phyloP scores from a whole-genome alignment of 2,329 filamentous ascomycete genomes.

The Sporothrix globosa region DNA sequence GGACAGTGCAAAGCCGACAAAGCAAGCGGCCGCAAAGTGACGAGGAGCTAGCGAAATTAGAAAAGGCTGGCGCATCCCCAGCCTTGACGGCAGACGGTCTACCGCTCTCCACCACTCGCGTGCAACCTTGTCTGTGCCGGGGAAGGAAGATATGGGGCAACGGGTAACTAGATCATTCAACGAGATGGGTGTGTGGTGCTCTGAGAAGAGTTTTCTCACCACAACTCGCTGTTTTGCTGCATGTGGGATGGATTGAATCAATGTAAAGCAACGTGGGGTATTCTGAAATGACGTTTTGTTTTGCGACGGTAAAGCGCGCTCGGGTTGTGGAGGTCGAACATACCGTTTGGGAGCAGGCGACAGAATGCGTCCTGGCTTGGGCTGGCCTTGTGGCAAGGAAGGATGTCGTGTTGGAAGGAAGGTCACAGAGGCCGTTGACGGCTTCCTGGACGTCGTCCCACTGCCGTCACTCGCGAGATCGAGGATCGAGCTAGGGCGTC shows the following conservation, averaged over 20 bases:
- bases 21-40: background rate
- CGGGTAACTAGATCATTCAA: background rate
- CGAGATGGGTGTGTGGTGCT: background rate
- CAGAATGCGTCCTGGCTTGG: constrained; percentile 50
- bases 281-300: background rate
- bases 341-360: constrained; percentile 58
- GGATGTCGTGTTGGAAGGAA: constrained; percentile 52
- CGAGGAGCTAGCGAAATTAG: constrained; percentile 27
- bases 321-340: constrained; percentile 36
- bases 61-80: constrained; percentile 25
- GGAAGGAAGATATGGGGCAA: constrained; percentile 8
- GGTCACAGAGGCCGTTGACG: constrained; percentile 53
- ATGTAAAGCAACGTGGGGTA: background rate
- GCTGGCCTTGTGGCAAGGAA: constrained; percentile 53
- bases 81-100: constrained; percentile 15
- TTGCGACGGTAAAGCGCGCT: background rate
- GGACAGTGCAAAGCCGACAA: constrained; percentile 13
- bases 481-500: constrained; percentile 38
- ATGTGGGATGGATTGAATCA: background rate
- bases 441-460: constrained; percentile 48
- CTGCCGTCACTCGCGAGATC: constrained; percentile 44
- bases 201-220: background rate
- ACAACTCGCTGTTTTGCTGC: background rate
- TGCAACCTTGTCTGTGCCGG: constrained; percentile 28
- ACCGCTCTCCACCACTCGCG: constrained; percentile 29